Evolutionary conservation across 495 filamentous ascomycete species (phyloP).

Genomic region (Hyaloscypha bicolor): DNA sequence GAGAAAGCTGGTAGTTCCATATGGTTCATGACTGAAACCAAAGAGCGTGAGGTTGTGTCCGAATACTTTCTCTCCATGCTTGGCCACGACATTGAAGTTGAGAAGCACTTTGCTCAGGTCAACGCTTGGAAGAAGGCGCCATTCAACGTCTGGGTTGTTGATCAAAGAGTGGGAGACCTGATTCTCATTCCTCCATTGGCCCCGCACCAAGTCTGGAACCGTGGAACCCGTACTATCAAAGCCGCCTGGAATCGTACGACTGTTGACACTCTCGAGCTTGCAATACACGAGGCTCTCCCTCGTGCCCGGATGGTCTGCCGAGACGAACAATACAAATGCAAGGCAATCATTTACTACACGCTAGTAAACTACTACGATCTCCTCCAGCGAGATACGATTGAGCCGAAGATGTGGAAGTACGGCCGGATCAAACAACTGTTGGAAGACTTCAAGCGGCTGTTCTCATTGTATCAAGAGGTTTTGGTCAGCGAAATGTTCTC

Average conservation of each 20-base stretch:
- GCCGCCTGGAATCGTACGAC: slow-evolving; percentile 98
- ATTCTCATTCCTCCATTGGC: slow-evolving; percentile 94
- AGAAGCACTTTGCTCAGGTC: slow-evolving; percentile 92
- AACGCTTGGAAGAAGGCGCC: slow-evolving; percentile 91
- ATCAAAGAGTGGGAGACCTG: slow-evolving; percentile 92
- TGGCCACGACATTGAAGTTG: slow-evolving; percentile 94
- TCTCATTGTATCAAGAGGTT: slow-evolving; percentile 73
- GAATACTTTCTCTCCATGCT: slow-evolving; percentile 92
- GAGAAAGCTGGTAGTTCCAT: slow-evolving; percentile 86
- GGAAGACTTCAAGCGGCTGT: slow-evolving; percentile 78
- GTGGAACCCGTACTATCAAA: slow-evolving; percentile 92
- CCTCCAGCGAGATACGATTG: slow-evolving; percentile 50
- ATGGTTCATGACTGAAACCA: slow-evolving; percentile 97
- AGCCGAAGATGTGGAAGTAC: slow-evolving; percentile 43
- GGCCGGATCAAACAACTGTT: slow-evolving; percentile 65
- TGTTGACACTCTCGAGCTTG: slow-evolving; percentile 83
- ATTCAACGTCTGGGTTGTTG: slow-evolving; percentile 89
- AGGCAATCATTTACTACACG: slow-evolving; percentile 87
- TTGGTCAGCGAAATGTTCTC: slow-evolving; percentile 84
- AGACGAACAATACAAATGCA: slow-evolving; percentile 99
- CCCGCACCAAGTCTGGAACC: slow-evolving; percentile 99
- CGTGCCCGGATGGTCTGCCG: slow-evolving; percentile 89
- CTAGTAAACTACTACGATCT: slow-evolving; percentile 74
- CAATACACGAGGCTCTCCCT: slow-evolving; percentile 81
- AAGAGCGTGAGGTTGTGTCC: slow-evolving; percentile 81